Percentiles rank a stretch among this genome's conserved stretches.
phyloP scores from a whole-genome alignment of 208 protist genomes.

The Trypanosoma conorhini region DNA sequence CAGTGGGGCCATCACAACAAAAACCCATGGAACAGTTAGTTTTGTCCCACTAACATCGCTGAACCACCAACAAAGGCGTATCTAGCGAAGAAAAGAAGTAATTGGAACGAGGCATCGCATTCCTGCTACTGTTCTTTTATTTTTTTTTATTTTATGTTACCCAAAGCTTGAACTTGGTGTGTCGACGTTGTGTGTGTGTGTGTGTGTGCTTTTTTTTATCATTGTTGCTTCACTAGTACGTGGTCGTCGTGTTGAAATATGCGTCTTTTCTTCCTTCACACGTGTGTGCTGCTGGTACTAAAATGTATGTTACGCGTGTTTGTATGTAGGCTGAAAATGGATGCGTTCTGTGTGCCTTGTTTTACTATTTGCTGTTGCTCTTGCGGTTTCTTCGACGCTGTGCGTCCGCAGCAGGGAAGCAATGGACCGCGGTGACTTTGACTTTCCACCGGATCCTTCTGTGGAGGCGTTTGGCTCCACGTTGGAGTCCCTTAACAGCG shows the following conservation, averaged over 20 bases:
- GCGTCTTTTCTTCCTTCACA: slow-evolving; percentile 14
- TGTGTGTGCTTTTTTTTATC: slow-evolving; percentile 6
- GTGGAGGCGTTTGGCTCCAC: slow-evolving; percentile 33
- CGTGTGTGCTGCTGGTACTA: neutral
- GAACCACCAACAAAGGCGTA: slow-evolving; percentile 37
- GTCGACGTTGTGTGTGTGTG: slow-evolving; percentile 5
- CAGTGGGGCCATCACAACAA: slow-evolving; percentile 44
- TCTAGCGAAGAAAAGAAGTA: neutral
- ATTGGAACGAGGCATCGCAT: neutral
- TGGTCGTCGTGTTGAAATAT: neutral
- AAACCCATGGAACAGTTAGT: slow-evolving; percentile 38
- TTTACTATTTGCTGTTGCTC: slow-evolving; percentile 15
- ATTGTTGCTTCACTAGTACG: neutral
- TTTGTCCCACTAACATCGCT: slow-evolving; percentile 88
- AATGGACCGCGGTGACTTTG: slow-evolving; percentile 73
- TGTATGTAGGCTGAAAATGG: neutral
- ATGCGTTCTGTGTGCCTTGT: neutral
- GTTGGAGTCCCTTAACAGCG: slow-evolving; percentile 2
- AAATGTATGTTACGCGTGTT: slow-evolving; percentile 3
- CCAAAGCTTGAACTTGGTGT: neutral
- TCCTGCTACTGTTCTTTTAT: neutral
- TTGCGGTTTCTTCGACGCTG: neutral
- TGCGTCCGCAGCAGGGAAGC: neutral
- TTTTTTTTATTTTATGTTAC: slow-evolving; percentile 2
- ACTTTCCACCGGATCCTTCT: slow-evolving; percentile 73